A percentile compares a stretch with the other conserved stretches of the same genome.
Evolutionary conservation across 306 rosid species (phyloP).

Genomic region (Myrica gale): DNA sequence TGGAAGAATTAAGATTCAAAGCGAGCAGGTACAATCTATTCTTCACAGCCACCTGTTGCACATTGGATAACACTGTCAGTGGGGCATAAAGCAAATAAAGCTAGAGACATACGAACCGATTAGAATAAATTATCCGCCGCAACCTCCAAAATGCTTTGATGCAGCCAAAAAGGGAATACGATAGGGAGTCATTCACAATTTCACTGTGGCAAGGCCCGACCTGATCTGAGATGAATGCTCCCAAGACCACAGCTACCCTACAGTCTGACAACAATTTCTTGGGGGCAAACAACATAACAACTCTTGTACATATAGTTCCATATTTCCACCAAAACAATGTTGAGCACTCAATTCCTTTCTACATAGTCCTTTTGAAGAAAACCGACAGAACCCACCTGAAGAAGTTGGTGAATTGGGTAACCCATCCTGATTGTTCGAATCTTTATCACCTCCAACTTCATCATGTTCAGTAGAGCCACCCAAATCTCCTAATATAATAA

Average conservation of each 20-base stretch:
- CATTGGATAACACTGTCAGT: conserved; percentile 62
- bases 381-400: conserved; percentile 99
- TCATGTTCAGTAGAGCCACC: conserved; percentile 85
- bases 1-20: conserved; percentile 29
- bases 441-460: conserved; percentile 68
- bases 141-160: conserved; percentile 65
- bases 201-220: conserved; percentile 69
- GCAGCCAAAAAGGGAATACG: conserved; percentile 58
- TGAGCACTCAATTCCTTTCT: conserved; percentile 91
- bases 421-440: conserved; percentile 59
- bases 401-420: conserved; percentile 96
- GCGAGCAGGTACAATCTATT: conserved; percentile 45
- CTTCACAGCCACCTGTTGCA: conserved; percentile 78
- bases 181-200: conserved; percentile 65
- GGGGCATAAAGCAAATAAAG: conserved; percentile 57
- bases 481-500: conserved; percentile 66
- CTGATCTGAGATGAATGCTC: conserved; percentile 77
- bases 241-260: conserved; percentile 89
- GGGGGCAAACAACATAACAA: conserved; percentile 80
- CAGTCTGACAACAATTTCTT: conserved; percentile 72
- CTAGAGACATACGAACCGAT: conserved; percentile 95
- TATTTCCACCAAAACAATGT: conserved; percentile 80
- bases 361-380: conserved; percentile 97
- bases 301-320: conserved; percentile 78
- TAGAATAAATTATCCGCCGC: conserved; percentile 53